Conservation (phyloP, 352 stramenopile species). For the Phytophthora pini region DNA sequence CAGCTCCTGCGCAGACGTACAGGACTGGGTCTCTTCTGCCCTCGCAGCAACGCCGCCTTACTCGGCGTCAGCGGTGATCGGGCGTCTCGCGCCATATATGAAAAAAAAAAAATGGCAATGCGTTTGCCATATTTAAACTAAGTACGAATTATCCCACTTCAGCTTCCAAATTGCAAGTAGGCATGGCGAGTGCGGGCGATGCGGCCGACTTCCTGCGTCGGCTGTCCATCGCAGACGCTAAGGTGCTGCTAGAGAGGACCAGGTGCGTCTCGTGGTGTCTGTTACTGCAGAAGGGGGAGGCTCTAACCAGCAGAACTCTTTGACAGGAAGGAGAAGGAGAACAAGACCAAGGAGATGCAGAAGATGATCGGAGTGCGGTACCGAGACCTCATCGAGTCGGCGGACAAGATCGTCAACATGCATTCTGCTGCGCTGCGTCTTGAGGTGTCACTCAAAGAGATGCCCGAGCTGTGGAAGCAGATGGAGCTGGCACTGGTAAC, state of each 20-base stretch:
- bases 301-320: neutral
- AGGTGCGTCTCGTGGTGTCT: conserved; percentile 40
- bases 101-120: neutral
- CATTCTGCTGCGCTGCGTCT: conserved; percentile 87
- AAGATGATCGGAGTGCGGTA: conserved; percentile 94
- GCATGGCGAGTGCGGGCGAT: conserved; percentile 18
- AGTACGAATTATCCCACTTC: conserved; percentile 2
- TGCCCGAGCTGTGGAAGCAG: conserved; percentile 81
- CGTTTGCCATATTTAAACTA: neutral
- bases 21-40: conserved; percentile 30
- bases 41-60: conserved; percentile 31
- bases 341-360: conserved; percentile 92
- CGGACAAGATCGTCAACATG: conserved; percentile 94
- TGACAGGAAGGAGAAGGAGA: conserved; percentile 81
- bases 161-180: neutral
- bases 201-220: conserved; percentile 74
- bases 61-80: conserved; percentile 24
- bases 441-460: conserved; percentile 82
- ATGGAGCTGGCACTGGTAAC: conserved; percentile 54
- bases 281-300: neutral
- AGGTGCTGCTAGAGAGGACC: conserved; percentile 83
- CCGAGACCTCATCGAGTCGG: conserved; percentile 93
- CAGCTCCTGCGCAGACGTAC: conserved; percentile 10
- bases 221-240: conserved; percentile 83
- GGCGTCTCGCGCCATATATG: conserved; percentile 10